A percentile compares a stretch with the other conserved stretches of the same genome.
Evolutionary conservation across 345 rosid species (phyloP).

Genomic region (Dimocarpus longan): DNA sequence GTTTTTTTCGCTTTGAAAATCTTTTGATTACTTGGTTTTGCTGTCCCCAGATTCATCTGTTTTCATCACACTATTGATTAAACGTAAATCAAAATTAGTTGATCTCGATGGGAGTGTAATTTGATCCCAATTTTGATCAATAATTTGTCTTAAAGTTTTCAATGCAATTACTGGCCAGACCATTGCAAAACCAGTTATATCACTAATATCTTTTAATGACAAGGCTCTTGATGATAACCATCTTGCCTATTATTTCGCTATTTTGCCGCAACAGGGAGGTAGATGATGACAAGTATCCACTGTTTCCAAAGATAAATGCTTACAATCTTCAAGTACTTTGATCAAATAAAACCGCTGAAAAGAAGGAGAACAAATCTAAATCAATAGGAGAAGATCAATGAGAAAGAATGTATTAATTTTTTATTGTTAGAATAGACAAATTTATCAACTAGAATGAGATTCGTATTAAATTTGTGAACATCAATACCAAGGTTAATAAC

Average conservation of each 20-base stretch:
- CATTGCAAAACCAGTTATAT: too few relatives aligned
- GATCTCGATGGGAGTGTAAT: too few relatives aligned
- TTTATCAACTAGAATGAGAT: not conserved
- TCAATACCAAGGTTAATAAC: not conserved
- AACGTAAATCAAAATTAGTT: too few relatives aligned
- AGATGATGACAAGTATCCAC: too few relatives aligned
- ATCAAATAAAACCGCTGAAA: not conserved
- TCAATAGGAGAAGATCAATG: not conserved
- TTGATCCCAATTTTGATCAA: too few relatives aligned
- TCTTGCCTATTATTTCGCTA: too few relatives aligned
- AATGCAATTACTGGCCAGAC: not conserved
- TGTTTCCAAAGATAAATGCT: too few relatives aligned
- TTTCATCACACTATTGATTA: not conserved
- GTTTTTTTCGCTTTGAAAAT: not conserved
- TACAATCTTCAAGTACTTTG: too few relatives aligned
- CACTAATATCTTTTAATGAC: too few relatives aligned
- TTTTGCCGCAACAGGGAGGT: too few relatives aligned
- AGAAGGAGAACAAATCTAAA: not conserved
- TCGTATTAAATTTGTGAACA: not conserved
- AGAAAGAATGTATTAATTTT: not conserved
- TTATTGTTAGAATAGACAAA: not conserved
- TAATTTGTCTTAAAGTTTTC: not conserved
- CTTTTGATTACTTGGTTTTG: not conserved
- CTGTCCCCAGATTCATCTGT: not conserved
- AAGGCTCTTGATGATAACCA: not conserved